These are phyloP conservation scores for Taphrina betulina DNA, from an alignment of 1,139 yeast genomes.

Conservation along the genomic window DNA sequence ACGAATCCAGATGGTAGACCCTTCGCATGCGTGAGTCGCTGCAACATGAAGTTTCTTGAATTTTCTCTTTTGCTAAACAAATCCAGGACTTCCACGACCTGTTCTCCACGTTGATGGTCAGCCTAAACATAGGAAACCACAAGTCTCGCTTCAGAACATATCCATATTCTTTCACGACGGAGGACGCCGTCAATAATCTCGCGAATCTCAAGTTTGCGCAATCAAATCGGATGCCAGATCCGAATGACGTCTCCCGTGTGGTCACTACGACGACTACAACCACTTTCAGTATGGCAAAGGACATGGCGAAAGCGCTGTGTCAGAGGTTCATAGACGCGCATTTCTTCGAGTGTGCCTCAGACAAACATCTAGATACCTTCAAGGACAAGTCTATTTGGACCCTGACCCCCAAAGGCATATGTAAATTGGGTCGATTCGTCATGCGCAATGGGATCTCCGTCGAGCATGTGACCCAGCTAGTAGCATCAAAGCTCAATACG, in stretches of 20 bases:
- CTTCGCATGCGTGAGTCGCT: slow-evolving; percentile 32
- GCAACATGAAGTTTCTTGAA: background rate
- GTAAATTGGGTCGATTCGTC: slow-evolving; percentile 63
- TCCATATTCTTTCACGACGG: slow-evolving; percentile 58
- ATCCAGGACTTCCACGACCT: slow-evolving; percentile 55
- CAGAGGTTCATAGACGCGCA: slow-evolving; percentile 63
- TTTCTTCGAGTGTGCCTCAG: slow-evolving; percentile 72
- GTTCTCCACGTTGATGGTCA: slow-evolving; percentile 54
- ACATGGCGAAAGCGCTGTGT: slow-evolving; percentile 55
- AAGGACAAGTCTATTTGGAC: slow-evolving; percentile 55
- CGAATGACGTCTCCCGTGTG: slow-evolving; percentile 40
- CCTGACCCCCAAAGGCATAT: slow-evolving; percentile 90
- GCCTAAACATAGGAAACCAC: slow-evolving; percentile 49
- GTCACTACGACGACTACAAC: slow-evolving; percentile 54
- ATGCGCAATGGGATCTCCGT: slow-evolving; percentile 55
- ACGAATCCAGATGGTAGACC: slow-evolving; percentile 35
- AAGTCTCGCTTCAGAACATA: slow-evolving; percentile 40
- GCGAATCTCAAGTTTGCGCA: slow-evolving; percentile 46
- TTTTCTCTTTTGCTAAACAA: background rate
- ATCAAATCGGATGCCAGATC: slow-evolving; percentile 49
- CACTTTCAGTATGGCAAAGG: slow-evolving; percentile 58
- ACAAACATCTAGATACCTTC: slow-evolving; percentile 59
- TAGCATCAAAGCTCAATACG: slow-evolving; percentile 61
- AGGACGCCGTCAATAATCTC: slow-evolving; percentile 58
- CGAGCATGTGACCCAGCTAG: slow-evolving; percentile 49